These are phyloP conservation scores for Glycine soja DNA, from an alignment of 306 rosid species.

Conservation along the genomic window DNA sequence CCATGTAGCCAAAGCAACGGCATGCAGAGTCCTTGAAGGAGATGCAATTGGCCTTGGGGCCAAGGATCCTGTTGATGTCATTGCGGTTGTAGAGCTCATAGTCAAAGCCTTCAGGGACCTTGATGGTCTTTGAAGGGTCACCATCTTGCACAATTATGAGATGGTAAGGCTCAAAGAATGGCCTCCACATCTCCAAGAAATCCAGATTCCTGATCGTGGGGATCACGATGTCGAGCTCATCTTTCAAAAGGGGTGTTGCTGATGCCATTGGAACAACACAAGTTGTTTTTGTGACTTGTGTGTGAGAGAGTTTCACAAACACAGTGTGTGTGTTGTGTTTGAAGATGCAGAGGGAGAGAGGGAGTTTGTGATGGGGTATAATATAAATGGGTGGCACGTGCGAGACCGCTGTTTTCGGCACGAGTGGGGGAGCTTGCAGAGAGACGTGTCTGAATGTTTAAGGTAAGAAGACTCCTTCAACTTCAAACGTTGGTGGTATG, in stretches of 20 bases:
- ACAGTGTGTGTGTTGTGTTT: background rate
- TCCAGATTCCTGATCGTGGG: slow-evolving; percentile 91
- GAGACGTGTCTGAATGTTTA: slow-evolving; percentile 40
- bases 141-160: slow-evolving; percentile 92
- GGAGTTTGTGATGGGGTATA: background rate
- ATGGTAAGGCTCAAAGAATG: slow-evolving; percentile 77
- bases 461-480: slow-evolving; percentile 41
- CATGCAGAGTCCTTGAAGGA: slow-evolving; percentile 97
- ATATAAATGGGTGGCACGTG: slow-evolving; percentile 43
- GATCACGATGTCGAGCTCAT: slow-evolving; percentile 87
- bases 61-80: slow-evolving; percentile 83
- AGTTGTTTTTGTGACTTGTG: background rate
- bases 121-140: slow-evolving; percentile 75
- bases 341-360: slow-evolving; percentile 9
- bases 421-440: slow-evolving; percentile 31
- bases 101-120: slow-evolving; percentile 84
- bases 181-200: slow-evolving; percentile 95
- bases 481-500: slow-evolving; percentile 22
- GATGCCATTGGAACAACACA: slow-evolving; percentile 37
- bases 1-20: slow-evolving; percentile 95
- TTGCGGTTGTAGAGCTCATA: slow-evolving; percentile 87
- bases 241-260: slow-evolving; percentile 60
- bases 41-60: slow-evolving; percentile 80
- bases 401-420: slow-evolving; percentile 45
- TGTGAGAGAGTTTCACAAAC: background rate